phyloP scores from a whole-genome alignment of 176 grass and related monocot species.

The Oryza australiensis region DNA sequence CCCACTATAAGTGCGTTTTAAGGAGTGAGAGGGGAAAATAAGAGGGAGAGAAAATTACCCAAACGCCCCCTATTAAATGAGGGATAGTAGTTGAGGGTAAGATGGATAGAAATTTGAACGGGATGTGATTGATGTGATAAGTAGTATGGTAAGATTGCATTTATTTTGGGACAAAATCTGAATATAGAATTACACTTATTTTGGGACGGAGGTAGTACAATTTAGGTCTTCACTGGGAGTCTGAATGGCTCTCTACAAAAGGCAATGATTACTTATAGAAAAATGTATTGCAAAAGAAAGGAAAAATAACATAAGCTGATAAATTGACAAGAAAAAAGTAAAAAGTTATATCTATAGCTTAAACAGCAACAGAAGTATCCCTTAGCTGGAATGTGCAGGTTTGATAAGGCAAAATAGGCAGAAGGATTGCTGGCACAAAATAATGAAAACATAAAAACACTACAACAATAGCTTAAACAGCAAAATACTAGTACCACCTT shows the following conservation, averaged over 20 bases:
- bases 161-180: no score
- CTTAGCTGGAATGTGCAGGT: background rate
- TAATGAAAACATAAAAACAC: background rate
- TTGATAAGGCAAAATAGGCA: background rate
- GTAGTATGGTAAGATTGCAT: no score
- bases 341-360: background rate
- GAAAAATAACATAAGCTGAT: background rate
- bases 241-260: background rate
- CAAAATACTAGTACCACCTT: background rate
- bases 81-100: no score
- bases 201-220: no score
- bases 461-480: background rate
- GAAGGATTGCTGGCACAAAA: background rate
- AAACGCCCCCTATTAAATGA: no score
- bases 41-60: no score
- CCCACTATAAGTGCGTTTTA: no score
- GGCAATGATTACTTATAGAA: background rate
- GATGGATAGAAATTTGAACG: no score
- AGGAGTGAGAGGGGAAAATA: no score
- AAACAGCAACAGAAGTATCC: background rate
- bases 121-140: no score
- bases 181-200: no score
- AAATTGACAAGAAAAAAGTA: background rate
- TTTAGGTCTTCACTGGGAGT: background rate
- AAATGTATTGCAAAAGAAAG: background rate